A percentile compares a stretch with the other conserved stretches of the same genome.
Evolutionary conservation across 2,329 filamentous ascomycete genomes (phyloP).

Genomic region (Cladosporium sp.): DNA sequence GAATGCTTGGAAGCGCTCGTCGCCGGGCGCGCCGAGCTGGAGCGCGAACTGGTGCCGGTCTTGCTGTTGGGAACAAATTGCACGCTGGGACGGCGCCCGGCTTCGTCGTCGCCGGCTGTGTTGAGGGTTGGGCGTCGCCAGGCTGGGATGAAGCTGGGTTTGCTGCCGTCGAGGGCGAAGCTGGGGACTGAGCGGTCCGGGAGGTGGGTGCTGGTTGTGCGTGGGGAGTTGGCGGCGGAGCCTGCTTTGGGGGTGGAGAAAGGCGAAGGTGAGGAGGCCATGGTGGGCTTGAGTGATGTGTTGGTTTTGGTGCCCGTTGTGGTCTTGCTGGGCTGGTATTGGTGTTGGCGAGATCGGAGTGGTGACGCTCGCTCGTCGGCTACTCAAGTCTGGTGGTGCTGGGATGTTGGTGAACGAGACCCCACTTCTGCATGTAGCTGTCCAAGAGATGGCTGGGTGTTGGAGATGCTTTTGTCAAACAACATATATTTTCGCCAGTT

Average conservation of each 20-base stretch:
- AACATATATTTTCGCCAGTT: background rate
- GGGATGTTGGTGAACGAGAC: background rate
- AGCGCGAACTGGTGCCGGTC: conserved; percentile 31
- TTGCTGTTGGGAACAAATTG: conserved; percentile 41
- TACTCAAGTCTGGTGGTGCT: background rate
- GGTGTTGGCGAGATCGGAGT: background rate
- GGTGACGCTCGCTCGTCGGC: conserved; percentile 4
- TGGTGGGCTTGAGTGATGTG: conserved; percentile 6
- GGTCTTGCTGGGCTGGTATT: background rate
- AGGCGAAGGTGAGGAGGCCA: conserved; percentile 29
- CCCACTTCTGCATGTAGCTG: background rate
- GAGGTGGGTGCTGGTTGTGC: conserved; percentile 25
- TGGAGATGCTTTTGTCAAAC: background rate
- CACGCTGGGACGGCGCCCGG: conserved; percentile 38
- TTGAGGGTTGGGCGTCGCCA: conserved; percentile 38
- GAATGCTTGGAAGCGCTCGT: conserved; percentile 22
- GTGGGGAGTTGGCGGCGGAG: conserved; percentile 23
- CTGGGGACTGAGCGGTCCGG: conserved; percentile 33
- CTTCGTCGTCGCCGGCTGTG: conserved; percentile 26
- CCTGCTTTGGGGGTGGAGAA: conserved; percentile 21
- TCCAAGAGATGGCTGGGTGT: background rate
- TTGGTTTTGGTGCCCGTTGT: background rate
- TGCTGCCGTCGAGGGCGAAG: conserved; percentile 27
- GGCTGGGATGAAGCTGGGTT: conserved; percentile 33
- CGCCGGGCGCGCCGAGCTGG: conserved; percentile 33